Conservation (phyloP, 148 eudicot genomes). For the Simmondsia chinensis region DNA sequence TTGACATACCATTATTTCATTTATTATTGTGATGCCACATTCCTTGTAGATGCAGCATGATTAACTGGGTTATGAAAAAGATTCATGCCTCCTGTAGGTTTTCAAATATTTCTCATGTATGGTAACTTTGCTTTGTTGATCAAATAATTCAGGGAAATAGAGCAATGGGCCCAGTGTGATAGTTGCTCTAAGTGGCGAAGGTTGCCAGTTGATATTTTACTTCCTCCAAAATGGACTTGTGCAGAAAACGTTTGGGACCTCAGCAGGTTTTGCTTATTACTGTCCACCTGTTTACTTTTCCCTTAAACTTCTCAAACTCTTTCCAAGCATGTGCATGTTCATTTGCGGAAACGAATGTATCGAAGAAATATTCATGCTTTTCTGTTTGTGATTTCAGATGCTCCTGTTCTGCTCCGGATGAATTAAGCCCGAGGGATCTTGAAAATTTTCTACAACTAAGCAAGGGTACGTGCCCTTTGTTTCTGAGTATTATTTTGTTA, state of each 20-base stretch:
- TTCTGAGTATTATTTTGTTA: too few species aligned
- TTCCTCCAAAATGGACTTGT: conserved; percentile 71
- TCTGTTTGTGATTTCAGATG: conserved; percentile 28
- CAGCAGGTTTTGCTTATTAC: conserved; percentile 34
- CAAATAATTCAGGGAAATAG: conserved; percentile 34
- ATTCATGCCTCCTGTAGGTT: too few species aligned
- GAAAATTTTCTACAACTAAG: conserved; percentile 31
- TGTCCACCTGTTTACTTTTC: neutral
- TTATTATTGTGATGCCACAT: too few species aligned
- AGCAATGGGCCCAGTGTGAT: conserved; percentile 79
- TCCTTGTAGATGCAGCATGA: too few species aligned
- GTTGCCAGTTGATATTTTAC: conserved; percentile 55
- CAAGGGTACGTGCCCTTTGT: too few species aligned
- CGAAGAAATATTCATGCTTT: neutral
- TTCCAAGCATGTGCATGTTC: neutral
- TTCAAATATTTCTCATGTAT: too few species aligned
- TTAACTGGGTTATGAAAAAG: too few species aligned
- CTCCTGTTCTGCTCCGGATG: conserved; percentile 59
- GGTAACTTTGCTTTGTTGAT: too few species aligned
- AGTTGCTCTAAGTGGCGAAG: conserved; percentile 69
- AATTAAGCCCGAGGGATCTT: conserved; percentile 42
- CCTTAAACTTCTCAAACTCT: neutral
- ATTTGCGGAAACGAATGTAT: neutral
- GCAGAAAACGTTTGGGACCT: conserved; percentile 57
- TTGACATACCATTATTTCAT: too few species aligned